Conservation (phyloP, 352 stramenopile genomes). For the Globisporangium nodosum region DNA sequence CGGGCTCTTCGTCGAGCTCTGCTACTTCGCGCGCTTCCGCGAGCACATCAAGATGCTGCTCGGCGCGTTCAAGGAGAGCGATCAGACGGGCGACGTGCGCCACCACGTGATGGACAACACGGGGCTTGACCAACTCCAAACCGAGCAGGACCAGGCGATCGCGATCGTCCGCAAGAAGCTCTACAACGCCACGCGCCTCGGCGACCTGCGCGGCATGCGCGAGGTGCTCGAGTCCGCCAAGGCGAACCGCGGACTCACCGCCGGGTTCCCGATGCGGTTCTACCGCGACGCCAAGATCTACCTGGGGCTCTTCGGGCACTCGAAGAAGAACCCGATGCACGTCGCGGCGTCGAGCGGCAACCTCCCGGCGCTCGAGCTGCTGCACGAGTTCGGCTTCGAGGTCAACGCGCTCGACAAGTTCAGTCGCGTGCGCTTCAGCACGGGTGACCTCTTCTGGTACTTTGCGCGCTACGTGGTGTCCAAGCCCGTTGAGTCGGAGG, state of each 20-base stretch:
- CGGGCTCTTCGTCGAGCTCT: slow-evolving; percentile 55
- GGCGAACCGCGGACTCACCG: slow-evolving; percentile 10
- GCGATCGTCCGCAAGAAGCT: slow-evolving; percentile 56
- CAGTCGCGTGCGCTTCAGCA: slow-evolving; percentile 68
- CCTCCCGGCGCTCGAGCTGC: slow-evolving; percentile 53
- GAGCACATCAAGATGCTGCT: slow-evolving; percentile 85
- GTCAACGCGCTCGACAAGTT: slow-evolving; percentile 75
- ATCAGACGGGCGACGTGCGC: slow-evolving; percentile 68
- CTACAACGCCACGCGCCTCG: slow-evolving; percentile 65
- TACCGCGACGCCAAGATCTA: slow-evolving; percentile 49
- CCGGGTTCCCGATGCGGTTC: slow-evolving; percentile 51
- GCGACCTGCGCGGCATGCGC: slow-evolving; percentile 59
- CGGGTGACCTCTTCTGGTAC: slow-evolving; percentile 79
- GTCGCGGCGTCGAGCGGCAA: slow-evolving; percentile 73
- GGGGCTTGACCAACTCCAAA: slow-evolving; percentile 50
- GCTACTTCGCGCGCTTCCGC: slow-evolving; percentile 69
- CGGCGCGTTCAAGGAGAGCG: slow-evolving; percentile 73
- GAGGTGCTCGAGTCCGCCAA: slow-evolving; percentile 51
- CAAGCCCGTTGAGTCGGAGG: slow-evolving; percentile 34
- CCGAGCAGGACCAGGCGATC: slow-evolving; percentile 45
- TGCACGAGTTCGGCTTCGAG: slow-evolving; percentile 48
- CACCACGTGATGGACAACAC: slow-evolving; percentile 54
- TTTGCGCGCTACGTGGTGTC: slow-evolving; percentile 70
- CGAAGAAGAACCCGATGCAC: slow-evolving; percentile 77
- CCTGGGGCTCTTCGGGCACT: slow-evolving; percentile 52